These are phyloP conservation scores for Candida ovalis DNA, from an alignment of 805 yeast species.

Conservation along the genomic window DNA sequence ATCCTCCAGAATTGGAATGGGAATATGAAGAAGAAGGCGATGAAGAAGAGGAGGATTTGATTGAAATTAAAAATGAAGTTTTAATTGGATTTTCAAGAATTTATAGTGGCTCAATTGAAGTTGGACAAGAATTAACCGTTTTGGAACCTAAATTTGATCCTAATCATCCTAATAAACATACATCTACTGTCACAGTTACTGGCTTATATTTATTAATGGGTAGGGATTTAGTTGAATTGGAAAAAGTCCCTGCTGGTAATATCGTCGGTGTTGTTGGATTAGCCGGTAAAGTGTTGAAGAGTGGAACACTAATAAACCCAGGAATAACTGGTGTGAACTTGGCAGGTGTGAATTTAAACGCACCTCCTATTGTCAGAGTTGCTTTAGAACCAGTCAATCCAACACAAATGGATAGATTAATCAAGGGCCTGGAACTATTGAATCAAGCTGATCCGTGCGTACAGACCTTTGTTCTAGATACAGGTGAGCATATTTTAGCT, in stretches of 20 bases:
- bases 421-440: constrained; percentile 70
- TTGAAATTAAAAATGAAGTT: constrained; percentile 49
- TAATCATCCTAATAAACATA: constrained; percentile 48
- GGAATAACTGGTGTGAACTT: constrained; percentile 62
- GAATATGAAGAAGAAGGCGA: constrained; percentile 49
- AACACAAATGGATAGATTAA: constrained; percentile 68
- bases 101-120: constrained; percentile 75
- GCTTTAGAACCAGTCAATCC: constrained; percentile 96
- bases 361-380: constrained; percentile 91
- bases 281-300: constrained; percentile 76
- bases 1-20: constrained; percentile 26
- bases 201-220: constrained; percentile 89
- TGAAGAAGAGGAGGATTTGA: constrained; percentile 40
- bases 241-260: constrained; percentile 88
- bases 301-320: constrained; percentile 72
- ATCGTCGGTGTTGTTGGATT: constrained; percentile 93
- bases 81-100: constrained; percentile 86
- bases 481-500: constrained; percentile 89
- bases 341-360: constrained; percentile 69
- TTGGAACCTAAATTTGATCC: constrained; percentile 90
- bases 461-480: constrained; percentile 77
- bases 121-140: constrained; percentile 72
- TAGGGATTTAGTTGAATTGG: constrained; percentile 72
- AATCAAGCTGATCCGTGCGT: constrained; percentile 95
- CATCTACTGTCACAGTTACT: constrained; percentile 55